These are phyloP conservation scores for Metschnikowia henanensis DNA, from an alignment of 805 yeast genomes.

Conservation along the genomic window DNA sequence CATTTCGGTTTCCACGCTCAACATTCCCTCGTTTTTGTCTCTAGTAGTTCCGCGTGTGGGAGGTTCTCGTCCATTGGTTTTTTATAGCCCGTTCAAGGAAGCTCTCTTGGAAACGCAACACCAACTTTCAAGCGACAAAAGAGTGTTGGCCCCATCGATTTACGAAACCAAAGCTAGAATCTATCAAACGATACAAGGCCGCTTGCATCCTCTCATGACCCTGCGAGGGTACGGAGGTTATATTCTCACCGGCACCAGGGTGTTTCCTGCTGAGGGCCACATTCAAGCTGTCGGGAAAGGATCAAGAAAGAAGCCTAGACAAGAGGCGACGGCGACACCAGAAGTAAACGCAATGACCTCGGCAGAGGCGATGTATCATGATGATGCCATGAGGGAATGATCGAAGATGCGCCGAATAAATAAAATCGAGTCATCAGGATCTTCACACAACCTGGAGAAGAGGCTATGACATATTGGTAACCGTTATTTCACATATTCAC, in stretches of 20 bases:
- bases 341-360: slow-evolving; percentile 3
- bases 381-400: neutral
- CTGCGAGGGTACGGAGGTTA: slow-evolving; percentile 92
- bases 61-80: slow-evolving; percentile 86
- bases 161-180: slow-evolving; percentile 80
- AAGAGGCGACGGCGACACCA: slow-evolving; percentile 12
- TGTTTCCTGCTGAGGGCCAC: slow-evolving; percentile 60
- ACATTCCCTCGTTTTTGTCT: slow-evolving; percentile 64
- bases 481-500: slow-evolving; percentile 1
- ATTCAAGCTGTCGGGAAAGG: slow-evolving; percentile 73
- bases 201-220: slow-evolving; percentile 94
- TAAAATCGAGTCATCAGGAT: neutral
- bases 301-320: slow-evolving; percentile 38
- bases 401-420: neutral
- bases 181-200: slow-evolving; percentile 91
- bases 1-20: slow-evolving; percentile 69
- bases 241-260: slow-evolving; percentile 74
- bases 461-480: too few relatives aligned
- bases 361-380: neutral
- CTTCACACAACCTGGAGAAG: too few relatives aligned
- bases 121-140: slow-evolving; percentile 60
- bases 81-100: slow-evolving; percentile 83
- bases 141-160: slow-evolving; percentile 80
- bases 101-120: slow-evolving; percentile 72
- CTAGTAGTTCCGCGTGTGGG: slow-evolving; percentile 61